These are phyloP conservation scores for Ogataea populi-albae DNA, from an alignment of 805 yeast species.

Conservation along the genomic window DNA sequence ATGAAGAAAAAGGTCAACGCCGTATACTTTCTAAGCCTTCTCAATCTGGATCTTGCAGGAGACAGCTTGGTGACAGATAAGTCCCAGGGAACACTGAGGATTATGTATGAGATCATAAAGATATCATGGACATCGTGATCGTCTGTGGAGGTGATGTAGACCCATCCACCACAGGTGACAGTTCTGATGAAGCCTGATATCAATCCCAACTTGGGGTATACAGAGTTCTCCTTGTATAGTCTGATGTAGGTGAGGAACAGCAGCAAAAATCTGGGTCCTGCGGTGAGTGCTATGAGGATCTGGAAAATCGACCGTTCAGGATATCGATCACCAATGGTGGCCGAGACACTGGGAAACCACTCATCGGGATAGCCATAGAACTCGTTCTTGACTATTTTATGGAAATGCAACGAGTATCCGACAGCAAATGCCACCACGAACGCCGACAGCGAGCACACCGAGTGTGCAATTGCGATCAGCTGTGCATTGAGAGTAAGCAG, in stretches of 20 bases:
- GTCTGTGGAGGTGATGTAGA: conserved; percentile 93
- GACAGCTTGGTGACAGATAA: conserved; percentile 52
- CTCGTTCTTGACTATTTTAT: conserved; percentile 85
- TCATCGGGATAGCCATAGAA: conserved; percentile 92
- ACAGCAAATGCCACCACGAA: conserved; percentile 71
- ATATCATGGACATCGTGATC: conserved; percentile 96
- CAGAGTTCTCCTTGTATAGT: conserved; percentile 36
- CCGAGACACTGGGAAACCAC: conserved; percentile 98
- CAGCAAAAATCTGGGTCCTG: conserved; percentile 85
- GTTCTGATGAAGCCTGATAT: conserved; percentile 81
- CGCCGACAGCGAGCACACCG: conserved; percentile 68
- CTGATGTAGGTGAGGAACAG: conserved; percentile 52
- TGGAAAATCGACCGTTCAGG: conserved; percentile 95
- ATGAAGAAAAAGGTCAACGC: conserved; percentile 65
- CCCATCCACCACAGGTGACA: conserved; percentile 98
- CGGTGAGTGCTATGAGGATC: conserved; percentile 83
- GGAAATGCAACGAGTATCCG: conserved; percentile 76
- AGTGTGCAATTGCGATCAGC: conserved; percentile 67
- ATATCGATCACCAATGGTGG: conserved; percentile 94
- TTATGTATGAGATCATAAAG: conserved; percentile 88
- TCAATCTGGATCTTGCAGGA: conserved; percentile 42
- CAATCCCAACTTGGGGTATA: conserved; percentile 42
- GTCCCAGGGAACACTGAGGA: conserved; percentile 91
- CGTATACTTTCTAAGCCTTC: conserved; percentile 52
- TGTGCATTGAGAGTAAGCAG: conserved; percentile 53